A percentile compares a stretch with the other conserved stretches of the same genome.
Conservation (phyloP, 768 basidiomycete genomes). For the Hydnomerulius pinastri region DNA sequence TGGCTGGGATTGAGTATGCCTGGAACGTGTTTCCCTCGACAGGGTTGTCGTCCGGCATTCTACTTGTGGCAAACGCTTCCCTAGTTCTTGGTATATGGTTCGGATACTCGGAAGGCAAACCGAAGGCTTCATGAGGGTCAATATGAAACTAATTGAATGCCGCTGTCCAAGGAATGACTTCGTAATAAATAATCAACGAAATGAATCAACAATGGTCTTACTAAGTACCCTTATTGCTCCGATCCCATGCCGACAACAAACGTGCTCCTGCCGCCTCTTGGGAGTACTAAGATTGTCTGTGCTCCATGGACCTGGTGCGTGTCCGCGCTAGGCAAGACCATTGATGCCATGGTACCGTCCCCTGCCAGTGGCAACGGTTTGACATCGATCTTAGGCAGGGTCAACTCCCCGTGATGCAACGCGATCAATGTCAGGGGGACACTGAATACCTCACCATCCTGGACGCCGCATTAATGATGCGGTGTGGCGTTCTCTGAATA, state of each 20-base stretch:
- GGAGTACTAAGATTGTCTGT: slow-evolving; percentile 76
- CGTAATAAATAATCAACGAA: neutral
- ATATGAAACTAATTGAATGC: neutral
- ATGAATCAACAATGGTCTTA: neutral
- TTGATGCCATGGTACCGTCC: slow-evolving; percentile 57
- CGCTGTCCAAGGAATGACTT: neutral
- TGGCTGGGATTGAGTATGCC: slow-evolving; percentile 72
- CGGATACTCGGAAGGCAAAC: slow-evolving; percentile 45
- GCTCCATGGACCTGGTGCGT: slow-evolving; percentile 87
- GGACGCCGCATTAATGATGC: slow-evolving; percentile 4
- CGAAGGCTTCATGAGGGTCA: slow-evolving; percentile 1
- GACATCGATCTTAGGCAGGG: slow-evolving; percentile 73
- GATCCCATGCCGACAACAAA: slow-evolving; percentile 76
- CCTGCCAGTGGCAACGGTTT: slow-evolving; percentile 56
- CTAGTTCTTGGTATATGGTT: slow-evolving; percentile 59
- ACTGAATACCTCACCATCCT: slow-evolving; percentile 65
- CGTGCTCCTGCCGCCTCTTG: slow-evolving; percentile 79
- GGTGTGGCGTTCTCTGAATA: neutral
- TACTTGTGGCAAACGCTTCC: slow-evolving; percentile 52
- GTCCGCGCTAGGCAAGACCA: slow-evolving; percentile 66
- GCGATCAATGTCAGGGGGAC: slow-evolving; percentile 81
- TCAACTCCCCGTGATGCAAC: slow-evolving; percentile 78
- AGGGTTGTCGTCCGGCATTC: slow-evolving; percentile 54
- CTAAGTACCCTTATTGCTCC: slow-evolving; percentile 18
- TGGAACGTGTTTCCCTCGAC: slow-evolving; percentile 93